Evolutionary conservation across 441 rosid genomes (phyloP).

Genomic region (Raphanus hybrid): DNA sequence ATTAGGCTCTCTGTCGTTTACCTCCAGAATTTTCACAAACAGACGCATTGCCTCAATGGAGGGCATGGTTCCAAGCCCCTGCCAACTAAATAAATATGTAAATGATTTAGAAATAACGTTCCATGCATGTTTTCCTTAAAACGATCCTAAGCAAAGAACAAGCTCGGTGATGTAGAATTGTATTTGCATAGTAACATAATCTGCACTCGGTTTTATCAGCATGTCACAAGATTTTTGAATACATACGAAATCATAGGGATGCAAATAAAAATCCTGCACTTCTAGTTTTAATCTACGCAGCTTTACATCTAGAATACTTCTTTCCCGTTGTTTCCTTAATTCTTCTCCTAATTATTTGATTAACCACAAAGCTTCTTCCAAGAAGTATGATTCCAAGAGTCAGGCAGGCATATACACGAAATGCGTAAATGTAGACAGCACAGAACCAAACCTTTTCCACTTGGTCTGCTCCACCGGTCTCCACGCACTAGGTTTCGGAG

Average conservation of each 20-base stretch:
- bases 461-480: conserved; percentile 94
- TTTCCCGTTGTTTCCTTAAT: background rate
- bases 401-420: conserved; percentile 22
- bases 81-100: conserved; percentile 69
- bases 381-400: conserved; percentile 20
- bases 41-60: conserved; percentile 98
- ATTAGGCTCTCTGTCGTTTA: conserved; percentile 30
- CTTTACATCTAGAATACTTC: no score
- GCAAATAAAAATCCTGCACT: no score
- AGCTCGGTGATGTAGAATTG: conserved; percentile 4
- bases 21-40: conserved; percentile 98
- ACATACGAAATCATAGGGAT: no score
- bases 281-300: no score
- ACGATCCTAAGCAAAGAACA: conserved; percentile 21
- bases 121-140: conserved; percentile 17
- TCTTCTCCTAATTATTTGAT: background rate
- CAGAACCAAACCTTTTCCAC: conserved; percentile 78
- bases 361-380: conserved; percentile 3
- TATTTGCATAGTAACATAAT: background rate
- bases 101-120: conserved; percentile 21
- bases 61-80: conserved; percentile 91
- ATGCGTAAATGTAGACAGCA: conserved; percentile 2
- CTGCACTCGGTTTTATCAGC: background rate
- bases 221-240: background rate
- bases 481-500: conserved; percentile 91